Evolutionary conservation across 2,329 filamentous ascomycete species (phyloP).

Genomic region (Fusarium sp.): DNA sequence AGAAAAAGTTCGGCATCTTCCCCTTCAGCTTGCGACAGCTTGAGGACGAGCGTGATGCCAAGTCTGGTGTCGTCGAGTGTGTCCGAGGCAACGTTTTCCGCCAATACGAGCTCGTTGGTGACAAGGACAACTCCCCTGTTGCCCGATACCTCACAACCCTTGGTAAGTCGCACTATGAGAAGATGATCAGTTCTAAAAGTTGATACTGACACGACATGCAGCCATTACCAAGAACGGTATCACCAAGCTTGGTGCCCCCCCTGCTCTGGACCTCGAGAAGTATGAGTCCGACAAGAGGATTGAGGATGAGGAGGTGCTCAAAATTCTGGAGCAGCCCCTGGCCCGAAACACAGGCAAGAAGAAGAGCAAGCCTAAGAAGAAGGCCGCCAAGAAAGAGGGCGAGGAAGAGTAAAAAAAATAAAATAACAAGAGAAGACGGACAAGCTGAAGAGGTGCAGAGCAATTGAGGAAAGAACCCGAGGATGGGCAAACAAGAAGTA

Average conservation of each 20-base stretch:
- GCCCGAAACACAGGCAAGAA: slow-evolving; percentile 90
- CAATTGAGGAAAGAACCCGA: slow-evolving; percentile 27
- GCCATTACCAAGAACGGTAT: slow-evolving; percentile 98
- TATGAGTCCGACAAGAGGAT: slow-evolving; percentile 98
- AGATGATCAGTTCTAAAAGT: background rate
- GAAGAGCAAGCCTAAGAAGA: slow-evolving; percentile 89
- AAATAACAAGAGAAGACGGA: slow-evolving; percentile 23
- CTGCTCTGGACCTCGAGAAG: slow-evolving; percentile 81
- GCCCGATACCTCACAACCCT: slow-evolving; percentile 90
- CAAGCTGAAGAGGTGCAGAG: slow-evolving; percentile 31
- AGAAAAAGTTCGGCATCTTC: slow-evolving; percentile 98
- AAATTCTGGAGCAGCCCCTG: slow-evolving; percentile 91
- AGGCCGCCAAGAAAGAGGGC: slow-evolving; percentile 65
- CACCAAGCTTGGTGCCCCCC: slow-evolving; percentile 83
- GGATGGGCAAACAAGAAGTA: slow-evolving; percentile 25
- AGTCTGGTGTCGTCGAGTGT: slow-evolving; percentile 94
- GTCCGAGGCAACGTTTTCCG: slow-evolving; percentile 92
- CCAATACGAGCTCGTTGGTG: slow-evolving; percentile 95
- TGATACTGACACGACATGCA: slow-evolving; percentile 53
- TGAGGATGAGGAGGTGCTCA: slow-evolving; percentile 92
- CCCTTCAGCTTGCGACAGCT: slow-evolving; percentile 98
- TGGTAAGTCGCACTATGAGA: slow-evolving; percentile 71
- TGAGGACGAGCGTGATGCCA: slow-evolving; percentile 96
- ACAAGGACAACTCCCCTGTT: slow-evolving; percentile 89
- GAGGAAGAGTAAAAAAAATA: slow-evolving; percentile 49